phyloP scores from a whole-genome alignment of 2,329 filamentous ascomycete species.

The Beauveria sp. region DNA sequence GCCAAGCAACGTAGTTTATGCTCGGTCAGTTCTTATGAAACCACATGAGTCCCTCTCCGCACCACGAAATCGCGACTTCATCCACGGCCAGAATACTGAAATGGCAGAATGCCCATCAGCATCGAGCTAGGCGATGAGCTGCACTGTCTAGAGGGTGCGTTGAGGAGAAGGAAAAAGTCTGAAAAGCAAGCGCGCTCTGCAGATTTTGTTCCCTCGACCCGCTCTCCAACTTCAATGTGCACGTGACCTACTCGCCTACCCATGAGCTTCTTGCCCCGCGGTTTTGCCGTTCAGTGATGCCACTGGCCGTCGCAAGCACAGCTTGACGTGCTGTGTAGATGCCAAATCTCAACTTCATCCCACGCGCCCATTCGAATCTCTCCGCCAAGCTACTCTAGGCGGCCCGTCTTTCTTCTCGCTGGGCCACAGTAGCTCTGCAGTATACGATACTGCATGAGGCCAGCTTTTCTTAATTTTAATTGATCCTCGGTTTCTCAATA shows the following conservation, averaged over 20 bases:
- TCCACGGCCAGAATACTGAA: constrained; percentile 49
- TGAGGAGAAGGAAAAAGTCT: constrained; percentile 30
- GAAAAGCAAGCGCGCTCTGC: constrained; percentile 2
- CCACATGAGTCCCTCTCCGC: constrained; percentile 42
- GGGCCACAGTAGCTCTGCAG: constrained; percentile 10
- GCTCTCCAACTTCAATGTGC: not conserved
- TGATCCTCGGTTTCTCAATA: not conserved
- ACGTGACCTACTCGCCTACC: constrained; percentile 3
- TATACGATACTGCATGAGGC: not conserved
- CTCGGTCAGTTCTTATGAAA: constrained; percentile 52
- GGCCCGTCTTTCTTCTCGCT: constrained; percentile 12
- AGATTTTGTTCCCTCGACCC: constrained; percentile 6
- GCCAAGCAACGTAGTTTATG: constrained; percentile 30
- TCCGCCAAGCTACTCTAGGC: constrained; percentile 16
- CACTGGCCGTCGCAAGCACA: constrained; percentile 2
- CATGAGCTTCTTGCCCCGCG: not conserved
- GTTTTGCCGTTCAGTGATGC: constrained; percentile 15
- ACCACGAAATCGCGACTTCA: constrained; percentile 53
- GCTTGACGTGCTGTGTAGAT: not conserved
- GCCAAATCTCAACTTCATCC: constrained; percentile 10
- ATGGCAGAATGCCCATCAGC: constrained; percentile 63
- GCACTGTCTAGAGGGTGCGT: constrained; percentile 85
- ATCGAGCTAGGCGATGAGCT: constrained; percentile 57
- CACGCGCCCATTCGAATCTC: not conserved
- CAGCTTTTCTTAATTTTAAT: not conserved